These are phyloP conservation scores for Pseudogymnoascus sp. DNA, from an alignment of 2,329 filamentous ascomycete genomes.

Conservation along the genomic window DNA sequence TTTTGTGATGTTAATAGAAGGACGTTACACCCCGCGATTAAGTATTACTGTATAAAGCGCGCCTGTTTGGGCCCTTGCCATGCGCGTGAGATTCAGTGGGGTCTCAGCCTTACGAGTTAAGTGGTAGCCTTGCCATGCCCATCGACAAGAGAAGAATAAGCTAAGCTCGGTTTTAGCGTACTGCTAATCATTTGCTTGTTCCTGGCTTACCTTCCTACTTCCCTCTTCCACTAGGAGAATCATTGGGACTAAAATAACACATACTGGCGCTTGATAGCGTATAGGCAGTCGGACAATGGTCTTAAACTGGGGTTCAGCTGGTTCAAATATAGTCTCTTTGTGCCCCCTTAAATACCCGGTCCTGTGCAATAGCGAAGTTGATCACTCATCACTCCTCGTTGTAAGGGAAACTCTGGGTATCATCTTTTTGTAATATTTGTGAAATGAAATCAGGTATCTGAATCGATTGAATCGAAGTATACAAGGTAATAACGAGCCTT, in stretches of 20 bases:
- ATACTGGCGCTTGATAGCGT: neutral
- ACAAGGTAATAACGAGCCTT: neutral
- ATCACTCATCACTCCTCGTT: neutral
- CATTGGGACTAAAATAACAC: neutral
- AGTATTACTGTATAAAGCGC: neutral
- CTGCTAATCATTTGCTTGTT: neutral
- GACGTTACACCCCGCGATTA: neutral
- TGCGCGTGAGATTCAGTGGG: neutral
- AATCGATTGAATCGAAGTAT: neutral
- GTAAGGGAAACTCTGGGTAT: neutral
- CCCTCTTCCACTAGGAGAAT: neutral
- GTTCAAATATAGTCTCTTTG: neutral
- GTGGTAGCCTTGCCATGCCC: neutral
- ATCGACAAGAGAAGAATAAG: neutral
- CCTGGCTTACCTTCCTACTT: neutral
- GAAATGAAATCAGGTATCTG: neutral
- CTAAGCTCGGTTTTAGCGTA: conserved; percentile 1
- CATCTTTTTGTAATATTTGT: neutral
- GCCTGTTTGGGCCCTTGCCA: neutral
- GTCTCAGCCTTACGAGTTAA: neutral
- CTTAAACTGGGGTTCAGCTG: neutral
- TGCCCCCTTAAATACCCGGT: neutral
- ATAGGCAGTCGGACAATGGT: neutral
- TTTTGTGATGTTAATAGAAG: neutral
- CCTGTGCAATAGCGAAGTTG: neutral